phyloP scores from a whole-genome alignment of 2,329 filamentous ascomycete genomes.

The Penicillium decumbens region DNA sequence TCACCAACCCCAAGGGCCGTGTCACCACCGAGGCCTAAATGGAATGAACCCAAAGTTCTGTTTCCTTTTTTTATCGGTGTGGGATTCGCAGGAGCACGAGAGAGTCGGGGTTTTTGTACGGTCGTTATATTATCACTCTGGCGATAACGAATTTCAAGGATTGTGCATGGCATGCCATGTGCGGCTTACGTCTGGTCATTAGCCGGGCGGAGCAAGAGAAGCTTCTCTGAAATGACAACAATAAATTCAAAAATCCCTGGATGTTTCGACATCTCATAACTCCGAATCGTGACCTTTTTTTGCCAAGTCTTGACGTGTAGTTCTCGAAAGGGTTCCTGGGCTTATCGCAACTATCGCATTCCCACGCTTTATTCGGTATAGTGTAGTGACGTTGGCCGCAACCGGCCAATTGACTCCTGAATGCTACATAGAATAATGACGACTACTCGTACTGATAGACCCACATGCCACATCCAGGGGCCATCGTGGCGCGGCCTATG shows the following conservation, averaged over 20 bases:
- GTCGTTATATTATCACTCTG: slow-evolving; percentile 26
- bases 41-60: slow-evolving; percentile 47
- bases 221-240: slow-evolving; percentile 40
- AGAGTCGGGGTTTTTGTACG: slow-evolving; percentile 27
- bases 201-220: slow-evolving; percentile 52
- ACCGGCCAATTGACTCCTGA: neutral
- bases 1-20: slow-evolving; percentile 99
- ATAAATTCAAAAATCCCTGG: slow-evolving; percentile 32
- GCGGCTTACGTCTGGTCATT: slow-evolving; percentile 24
- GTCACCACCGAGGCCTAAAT: slow-evolving; percentile 82
- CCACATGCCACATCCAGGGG: slow-evolving; percentile 3
- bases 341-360: neutral
- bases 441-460: slow-evolving; percentile 5
- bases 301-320: neutral
- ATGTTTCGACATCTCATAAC: neutral
- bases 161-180: slow-evolving; percentile 27
- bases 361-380: neutral
- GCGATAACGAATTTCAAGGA: slow-evolving; percentile 31
- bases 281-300: too few relatives aligned
- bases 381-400: neutral
- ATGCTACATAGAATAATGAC: neutral
- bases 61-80: slow-evolving; percentile 21
- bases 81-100: slow-evolving; percentile 21
- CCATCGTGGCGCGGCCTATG: slow-evolving; percentile 1
- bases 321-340: neutral